A percentile compares a stretch with the other conserved stretches of the same genome.
Conservation (phyloP, 1,284 basidiomycete species). For the Sporisorium exsertum region DNA sequence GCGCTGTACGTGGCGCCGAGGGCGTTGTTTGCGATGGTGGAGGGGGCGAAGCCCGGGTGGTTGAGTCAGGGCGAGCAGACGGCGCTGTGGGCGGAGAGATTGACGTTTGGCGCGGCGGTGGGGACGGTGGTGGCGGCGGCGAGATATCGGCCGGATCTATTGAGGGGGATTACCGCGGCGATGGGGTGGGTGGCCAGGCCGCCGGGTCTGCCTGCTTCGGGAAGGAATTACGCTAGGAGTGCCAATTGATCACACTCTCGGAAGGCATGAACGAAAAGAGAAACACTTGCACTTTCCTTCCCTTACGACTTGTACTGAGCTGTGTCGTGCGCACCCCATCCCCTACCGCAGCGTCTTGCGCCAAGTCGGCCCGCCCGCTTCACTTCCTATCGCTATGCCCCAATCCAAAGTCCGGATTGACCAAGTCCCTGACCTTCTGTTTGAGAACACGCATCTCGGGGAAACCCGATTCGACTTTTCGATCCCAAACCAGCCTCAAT, state of each 20-base stretch:
- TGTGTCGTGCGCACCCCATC: too few species aligned
- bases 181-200: conserved; percentile 58
- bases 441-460: conserved; percentile 39
- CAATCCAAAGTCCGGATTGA: conserved; percentile 20
- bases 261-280: too few species aligned
- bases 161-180: conserved; percentile 54
- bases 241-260: background rate
- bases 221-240: conserved; percentile 37
- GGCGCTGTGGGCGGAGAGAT: conserved; percentile 56
- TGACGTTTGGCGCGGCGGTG: conserved; percentile 53
- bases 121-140: conserved; percentile 55
- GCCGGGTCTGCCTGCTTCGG: conserved; percentile 2
- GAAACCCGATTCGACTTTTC: conserved; percentile 27
- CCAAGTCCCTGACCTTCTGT: conserved; percentile 25
- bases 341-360: too few species aligned
- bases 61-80: conserved; percentile 42
- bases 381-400: conserved; percentile 36
- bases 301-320: too few species aligned
- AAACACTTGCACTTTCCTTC: too few species aligned
- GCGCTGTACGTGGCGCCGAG: conserved; percentile 70
- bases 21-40: conserved; percentile 66
- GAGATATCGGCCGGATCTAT: conserved; percentile 53
- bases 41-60: conserved; percentile 57
- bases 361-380: too few species aligned
- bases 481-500: conserved; percentile 27